These are phyloP conservation scores for Basipetospora chlamydospora DNA, from an alignment of 2,329 filamentous ascomycete genomes.

Conservation along the genomic window DNA sequence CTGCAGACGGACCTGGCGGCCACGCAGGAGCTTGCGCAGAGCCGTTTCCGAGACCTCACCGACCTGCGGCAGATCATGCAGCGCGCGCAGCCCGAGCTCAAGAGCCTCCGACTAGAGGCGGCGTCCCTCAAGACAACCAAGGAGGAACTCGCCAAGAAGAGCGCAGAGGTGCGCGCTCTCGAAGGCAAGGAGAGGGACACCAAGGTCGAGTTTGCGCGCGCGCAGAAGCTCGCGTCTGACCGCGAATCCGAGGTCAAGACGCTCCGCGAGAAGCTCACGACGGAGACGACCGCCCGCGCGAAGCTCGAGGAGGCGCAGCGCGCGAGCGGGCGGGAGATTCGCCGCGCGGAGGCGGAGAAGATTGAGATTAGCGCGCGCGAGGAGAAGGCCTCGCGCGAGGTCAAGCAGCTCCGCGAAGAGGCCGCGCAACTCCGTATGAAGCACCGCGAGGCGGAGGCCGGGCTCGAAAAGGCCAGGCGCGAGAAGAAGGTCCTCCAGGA, in stretches of 20 bases:
- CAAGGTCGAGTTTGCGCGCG: conserved; percentile 53
- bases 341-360: conserved; percentile 64
- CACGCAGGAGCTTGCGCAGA: conserved; percentile 73
- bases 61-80: conserved; percentile 67
- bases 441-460: conserved; percentile 56
- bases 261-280: conserved; percentile 63
- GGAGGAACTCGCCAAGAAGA: conserved; percentile 51
- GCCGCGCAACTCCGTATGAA: conserved; percentile 48
- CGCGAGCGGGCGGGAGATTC: conserved; percentile 59
- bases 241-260: conserved; percentile 65
- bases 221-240: conserved; percentile 56
- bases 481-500: conserved; percentile 58
- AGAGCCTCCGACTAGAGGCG: conserved; percentile 62
- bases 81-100: conserved; percentile 76
- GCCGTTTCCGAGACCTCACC: conserved; percentile 73
- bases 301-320: conserved; percentile 69
- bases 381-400: conserved; percentile 57
- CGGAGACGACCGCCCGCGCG: conserved; percentile 56
- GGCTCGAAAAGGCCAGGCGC: conserved; percentile 50
- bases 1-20: conserved; percentile 75
- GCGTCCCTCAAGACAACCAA: conserved; percentile 58
- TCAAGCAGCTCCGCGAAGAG: conserved; percentile 60
- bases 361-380: conserved; percentile 59
- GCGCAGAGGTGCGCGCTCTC: conserved; percentile 52
- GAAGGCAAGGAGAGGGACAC: conserved; percentile 76